phyloP scores from a whole-genome alignment of 352 stramenopile species.

The Phytopythium sindhum region DNA sequence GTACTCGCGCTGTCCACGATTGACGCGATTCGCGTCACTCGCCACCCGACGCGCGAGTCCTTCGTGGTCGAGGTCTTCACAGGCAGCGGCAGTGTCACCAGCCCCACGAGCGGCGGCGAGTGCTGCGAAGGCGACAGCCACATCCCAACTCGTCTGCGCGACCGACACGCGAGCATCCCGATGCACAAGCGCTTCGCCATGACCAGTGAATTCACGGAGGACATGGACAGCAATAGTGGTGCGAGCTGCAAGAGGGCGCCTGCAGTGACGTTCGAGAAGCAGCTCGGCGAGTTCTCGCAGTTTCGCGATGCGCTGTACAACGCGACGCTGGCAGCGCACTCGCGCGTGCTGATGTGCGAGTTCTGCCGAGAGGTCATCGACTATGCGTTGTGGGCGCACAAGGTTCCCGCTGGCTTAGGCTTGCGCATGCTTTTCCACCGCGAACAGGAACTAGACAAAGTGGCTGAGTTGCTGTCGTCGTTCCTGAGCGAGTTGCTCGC shows the following conservation, averaged over 20 bases:
- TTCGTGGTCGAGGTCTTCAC: conserved; percentile 26
- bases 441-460: background rate
- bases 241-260: conserved; percentile 10
- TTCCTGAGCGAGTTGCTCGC: conserved; percentile 8
- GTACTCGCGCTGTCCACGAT: conserved; percentile 27
- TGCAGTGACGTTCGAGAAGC: conserved; percentile 16
- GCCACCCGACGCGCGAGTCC: conserved; percentile 9
- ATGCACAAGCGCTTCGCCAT: conserved; percentile 3
- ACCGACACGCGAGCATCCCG: conserved; percentile 1
- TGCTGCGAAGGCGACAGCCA: background rate
- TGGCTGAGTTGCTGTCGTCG: background rate
- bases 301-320: conserved; percentile 25
- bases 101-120: background rate
- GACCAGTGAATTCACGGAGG: background rate
- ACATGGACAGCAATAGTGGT: background rate
- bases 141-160: conserved; percentile 7
- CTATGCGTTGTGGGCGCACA: conserved; percentile 19
- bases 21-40: conserved; percentile 18
- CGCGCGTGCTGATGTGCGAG: conserved; percentile 16
- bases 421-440: conserved; percentile 6
- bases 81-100: conserved; percentile 3
- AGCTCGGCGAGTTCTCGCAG: conserved; percentile 14
- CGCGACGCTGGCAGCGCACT: conserved; percentile 19
- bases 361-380: conserved; percentile 25
- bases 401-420: background rate